Conservation (phyloP, 2,329 filamentous ascomycete species). For the Thelonectria olida region DNA sequence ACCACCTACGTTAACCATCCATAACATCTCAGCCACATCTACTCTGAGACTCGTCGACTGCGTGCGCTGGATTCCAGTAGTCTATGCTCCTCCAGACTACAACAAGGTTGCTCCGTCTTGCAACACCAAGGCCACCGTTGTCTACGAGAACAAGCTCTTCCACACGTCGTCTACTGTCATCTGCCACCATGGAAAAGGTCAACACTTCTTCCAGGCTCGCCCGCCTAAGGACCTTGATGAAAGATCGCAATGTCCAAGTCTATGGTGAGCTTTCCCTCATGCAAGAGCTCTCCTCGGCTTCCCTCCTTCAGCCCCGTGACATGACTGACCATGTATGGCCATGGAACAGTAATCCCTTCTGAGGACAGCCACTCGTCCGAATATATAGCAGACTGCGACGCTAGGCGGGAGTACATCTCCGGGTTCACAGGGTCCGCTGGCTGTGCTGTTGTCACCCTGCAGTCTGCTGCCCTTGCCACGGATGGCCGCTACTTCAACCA, state of each 20-base stretch:
- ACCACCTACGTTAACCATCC: no score
- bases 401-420: conserved; percentile 87
- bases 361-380: conserved; percentile 98
- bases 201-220: conserved; percentile 81
- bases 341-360: conserved; percentile 81
- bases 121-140: conserved; percentile 27
- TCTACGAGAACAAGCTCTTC: conserved; percentile 14
- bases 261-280: conserved; percentile 74
- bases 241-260: conserved; percentile 84
- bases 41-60: no score
- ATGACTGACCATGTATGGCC: conserved; percentile 21
- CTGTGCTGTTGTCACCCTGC: conserved; percentile 85
- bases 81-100: conserved; percentile 38
- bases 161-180: conserved; percentile 30
- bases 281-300: neutral
- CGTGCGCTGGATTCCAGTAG: no score
- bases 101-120: conserved; percentile 32
- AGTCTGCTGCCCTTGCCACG: conserved; percentile 89
- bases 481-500: conserved; percentile 99
- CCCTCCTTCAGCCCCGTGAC: neutral
- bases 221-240: conserved; percentile 86
- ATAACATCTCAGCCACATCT: no score
- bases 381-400: conserved; percentile 97
- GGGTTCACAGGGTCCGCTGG: conserved; percentile 96
- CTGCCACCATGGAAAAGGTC: conserved; percentile 56